Conservation (phyloP, 331 rosid genomes). For the Quercus phellos region DNA sequence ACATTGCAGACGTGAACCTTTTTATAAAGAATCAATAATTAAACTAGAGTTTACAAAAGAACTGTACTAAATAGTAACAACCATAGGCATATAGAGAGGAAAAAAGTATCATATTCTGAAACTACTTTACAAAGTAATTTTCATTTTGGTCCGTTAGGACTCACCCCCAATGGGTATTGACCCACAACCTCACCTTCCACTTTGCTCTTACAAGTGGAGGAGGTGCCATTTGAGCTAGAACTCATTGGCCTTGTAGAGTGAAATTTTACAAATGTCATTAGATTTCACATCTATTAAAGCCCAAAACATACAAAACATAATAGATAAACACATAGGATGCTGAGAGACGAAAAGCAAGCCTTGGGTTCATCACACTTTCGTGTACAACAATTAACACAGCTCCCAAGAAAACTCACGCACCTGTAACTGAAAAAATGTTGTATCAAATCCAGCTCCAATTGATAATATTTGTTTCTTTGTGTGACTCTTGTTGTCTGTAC, state of each 20-base stretch:
- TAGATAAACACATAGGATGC: conserved; percentile 1
- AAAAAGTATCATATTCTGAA: not conserved
- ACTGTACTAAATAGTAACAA: not conserved
- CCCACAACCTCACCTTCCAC: too few species aligned
- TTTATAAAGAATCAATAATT: not conserved
- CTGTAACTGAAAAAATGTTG: conserved; percentile 93
- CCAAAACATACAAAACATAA: not conserved
- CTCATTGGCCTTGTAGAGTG: too few species aligned
- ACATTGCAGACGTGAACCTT: not conserved
- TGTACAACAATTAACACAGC: conserved; percentile 14
- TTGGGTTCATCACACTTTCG: not conserved
- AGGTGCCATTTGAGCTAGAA: too few species aligned
- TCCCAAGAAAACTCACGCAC: conserved; percentile 36
- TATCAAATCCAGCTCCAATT: conserved; percentile 93
- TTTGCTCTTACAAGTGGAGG: too few species aligned
- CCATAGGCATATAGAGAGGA: not conserved
- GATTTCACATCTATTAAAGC: not conserved
- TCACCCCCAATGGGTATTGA: too few species aligned
- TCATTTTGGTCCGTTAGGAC: too few species aligned
- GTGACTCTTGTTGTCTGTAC: conserved; percentile 17
- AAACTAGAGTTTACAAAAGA: not conserved
- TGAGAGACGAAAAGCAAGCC: not conserved
- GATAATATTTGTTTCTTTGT: conserved; percentile 73
- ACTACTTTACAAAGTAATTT: too few species aligned
- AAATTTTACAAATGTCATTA: too few species aligned